Conservation (phyloP, 1,284 basidiomycete genomes). For the Austroboletus novae-zelandiae region DNA sequence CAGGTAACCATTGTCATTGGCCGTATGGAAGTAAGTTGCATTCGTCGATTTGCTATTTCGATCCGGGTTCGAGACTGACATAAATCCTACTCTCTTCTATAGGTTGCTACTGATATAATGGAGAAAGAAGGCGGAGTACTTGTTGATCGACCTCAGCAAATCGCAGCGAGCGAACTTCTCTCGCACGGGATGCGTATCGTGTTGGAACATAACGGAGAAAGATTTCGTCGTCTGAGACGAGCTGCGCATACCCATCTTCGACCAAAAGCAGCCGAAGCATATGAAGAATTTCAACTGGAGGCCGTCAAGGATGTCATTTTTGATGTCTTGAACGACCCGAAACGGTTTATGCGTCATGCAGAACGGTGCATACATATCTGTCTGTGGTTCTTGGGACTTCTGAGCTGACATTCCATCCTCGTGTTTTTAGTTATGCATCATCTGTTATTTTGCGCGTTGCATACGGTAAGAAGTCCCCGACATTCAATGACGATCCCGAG, state of each 20-base stretch:
- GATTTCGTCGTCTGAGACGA: conserved; percentile 27
- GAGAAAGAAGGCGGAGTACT: conserved; percentile 31
- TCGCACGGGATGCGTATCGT: conserved; percentile 24
- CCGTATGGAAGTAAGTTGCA: conserved; percentile 27
- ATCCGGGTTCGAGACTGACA: no score
- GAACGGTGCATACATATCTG: conserved; percentile 22
- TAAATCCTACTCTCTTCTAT: background rate
- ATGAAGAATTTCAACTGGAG: conserved; percentile 34
- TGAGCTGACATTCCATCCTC: background rate
- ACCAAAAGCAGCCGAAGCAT: conserved; percentile 31
- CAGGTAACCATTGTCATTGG: conserved; percentile 28
- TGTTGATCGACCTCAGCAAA: conserved; percentile 28
- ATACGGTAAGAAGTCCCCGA: conserved; percentile 54
- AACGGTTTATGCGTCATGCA: conserved; percentile 32
- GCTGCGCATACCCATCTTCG: conserved; percentile 39
- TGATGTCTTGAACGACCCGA: conserved; percentile 37
- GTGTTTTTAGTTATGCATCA: conserved; percentile 49
- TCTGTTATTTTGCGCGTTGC: conserved; percentile 62
- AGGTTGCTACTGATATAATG: conserved; percentile 29
- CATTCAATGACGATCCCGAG: conserved; percentile 53
- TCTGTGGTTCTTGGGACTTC: no score
- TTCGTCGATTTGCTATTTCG: background rate
- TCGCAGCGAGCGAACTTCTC: conserved; percentile 28
- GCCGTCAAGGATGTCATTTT: conserved; percentile 35
- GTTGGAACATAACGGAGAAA: conserved; percentile 17